Evolutionary conservation across 2,329 filamentous ascomycete species (phyloP).

Genomic region (Lecanicillium sp.): DNA sequence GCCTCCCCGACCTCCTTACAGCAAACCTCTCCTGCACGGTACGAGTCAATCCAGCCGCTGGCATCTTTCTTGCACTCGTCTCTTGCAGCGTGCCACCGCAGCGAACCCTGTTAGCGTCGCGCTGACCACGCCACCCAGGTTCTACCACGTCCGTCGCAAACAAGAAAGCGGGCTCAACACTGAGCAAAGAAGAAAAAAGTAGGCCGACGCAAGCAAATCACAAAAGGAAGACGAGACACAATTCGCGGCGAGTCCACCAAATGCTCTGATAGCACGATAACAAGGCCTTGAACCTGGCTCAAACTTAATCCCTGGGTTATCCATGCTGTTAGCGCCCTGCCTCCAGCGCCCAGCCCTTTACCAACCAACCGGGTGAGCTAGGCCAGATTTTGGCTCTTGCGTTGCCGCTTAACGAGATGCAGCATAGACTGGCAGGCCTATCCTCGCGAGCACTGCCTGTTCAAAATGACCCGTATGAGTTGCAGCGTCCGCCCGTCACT

Average conservation of each 20-base stretch:
- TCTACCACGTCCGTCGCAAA: constrained; percentile 11
- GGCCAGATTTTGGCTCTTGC: background rate
- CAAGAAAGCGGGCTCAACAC: background rate
- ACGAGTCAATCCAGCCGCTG: constrained; percentile 7
- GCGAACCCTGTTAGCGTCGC: constrained; percentile 6
- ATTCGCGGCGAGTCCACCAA: background rate
- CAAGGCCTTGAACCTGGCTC: background rate
- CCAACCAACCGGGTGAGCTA: constrained; percentile 4
- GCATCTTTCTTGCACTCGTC: background rate
- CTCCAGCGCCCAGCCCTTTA: background rate
- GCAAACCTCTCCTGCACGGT: background rate
- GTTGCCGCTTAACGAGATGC: background rate
- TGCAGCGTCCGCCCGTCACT: constrained; percentile 2
- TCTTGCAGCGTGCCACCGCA: background rate
- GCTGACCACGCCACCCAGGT: background rate
- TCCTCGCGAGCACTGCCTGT: background rate
- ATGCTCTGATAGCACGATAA: background rate
- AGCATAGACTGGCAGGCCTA: constrained; percentile 2
- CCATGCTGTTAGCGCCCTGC: background rate
- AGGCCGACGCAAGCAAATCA: background rate
- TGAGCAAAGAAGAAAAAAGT: background rate
- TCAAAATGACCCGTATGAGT: background rate
- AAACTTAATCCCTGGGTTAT: constrained; percentile 7
- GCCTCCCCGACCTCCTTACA: background rate
- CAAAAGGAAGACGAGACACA: background rate